Base-by-base conservation (phyloP, 148 eudicot species). In the Tetragonia tetragonoides region DNA sequence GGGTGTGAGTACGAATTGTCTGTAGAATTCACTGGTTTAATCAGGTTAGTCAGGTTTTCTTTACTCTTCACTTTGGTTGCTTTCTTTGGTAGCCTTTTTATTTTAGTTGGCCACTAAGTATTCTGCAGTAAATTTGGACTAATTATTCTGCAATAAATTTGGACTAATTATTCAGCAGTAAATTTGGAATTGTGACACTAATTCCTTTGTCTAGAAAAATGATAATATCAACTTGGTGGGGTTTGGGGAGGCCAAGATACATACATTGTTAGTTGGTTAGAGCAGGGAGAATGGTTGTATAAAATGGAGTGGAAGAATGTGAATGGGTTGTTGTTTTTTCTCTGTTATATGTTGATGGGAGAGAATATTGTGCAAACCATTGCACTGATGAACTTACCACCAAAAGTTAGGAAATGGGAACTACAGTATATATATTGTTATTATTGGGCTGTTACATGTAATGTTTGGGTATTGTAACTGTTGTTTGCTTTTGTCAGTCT, bases 1-100 rank as follows among this genome's bases (percentile, higher is more conserved):
- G 93, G 87, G 18, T 95, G 97, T 65, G 89, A 89, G 69, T 95
- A 76, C 70, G 97, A 95, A 85, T 84, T 95, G 21, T 82, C 89
- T 86, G 84, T 93, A 18, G 99, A 95, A 83, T 95, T 95, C 83
- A 95, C 99, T 82, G 99, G 97, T 66, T 89, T 93, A 77, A 95
- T 95, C 72, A 92, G 98, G 98, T 92, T 67, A 80, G 81, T 5
- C 76, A 3, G 24, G 3, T 46, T 68, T 21, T 41, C 49, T 68
- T 40, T 6, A 23, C 44, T 16, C 49, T 37, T 54, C 16, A 34
- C 28, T 41, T 28, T n/a, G 9, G 15, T 75, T 62, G 28, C 7
- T 69, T 72, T 11, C 18, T 51, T 72, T 72, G 41, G 59, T 34
- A 24, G 21, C 23, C 0, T 0, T 65, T 3, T 1, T 4, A 18